A percentile compares a stretch with the other conserved stretches of the same genome.
These are phyloP conservation scores for Chaetomiaceae sp. DNA, from an alignment of 2,329 filamentous ascomycete species.

Conservation along the genomic window DNA sequence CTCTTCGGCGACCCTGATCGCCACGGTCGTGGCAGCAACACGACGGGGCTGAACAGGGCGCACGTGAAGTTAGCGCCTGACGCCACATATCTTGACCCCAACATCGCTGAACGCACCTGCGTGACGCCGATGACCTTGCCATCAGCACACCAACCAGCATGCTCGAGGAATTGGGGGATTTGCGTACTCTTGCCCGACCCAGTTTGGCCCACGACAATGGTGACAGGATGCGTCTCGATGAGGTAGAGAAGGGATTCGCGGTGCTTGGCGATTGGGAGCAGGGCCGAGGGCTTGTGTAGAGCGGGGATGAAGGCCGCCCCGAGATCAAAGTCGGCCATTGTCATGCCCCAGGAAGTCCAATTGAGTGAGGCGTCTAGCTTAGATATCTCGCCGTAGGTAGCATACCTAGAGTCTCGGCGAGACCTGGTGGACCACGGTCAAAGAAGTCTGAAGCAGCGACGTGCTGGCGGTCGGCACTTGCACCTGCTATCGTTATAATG, in stretches of 20 bases:
- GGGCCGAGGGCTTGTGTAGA: constrained; percentile 74
- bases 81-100: not conserved
- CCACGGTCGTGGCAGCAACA: constrained; percentile 86
- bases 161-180: constrained; percentile 83
- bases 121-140: constrained; percentile 83
- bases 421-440: too few relatives aligned
- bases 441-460: too few relatives aligned
- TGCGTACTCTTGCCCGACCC: constrained; percentile 96
- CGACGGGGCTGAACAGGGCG: constrained; percentile 60
- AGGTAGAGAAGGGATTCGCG: constrained; percentile 75
- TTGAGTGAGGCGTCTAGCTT: too few relatives aligned
- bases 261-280: constrained; percentile 84
- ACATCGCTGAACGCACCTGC: constrained; percentile 55
- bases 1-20: constrained; percentile 83
- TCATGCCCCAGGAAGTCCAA: not conserved
- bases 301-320: constrained; percentile 64
- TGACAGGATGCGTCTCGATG: constrained; percentile 76
- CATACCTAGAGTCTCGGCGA: too few relatives aligned
- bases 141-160: constrained; percentile 80
- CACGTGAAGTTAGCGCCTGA: not conserved
- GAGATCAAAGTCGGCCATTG: constrained; percentile 53
- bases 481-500: too few relatives aligned
- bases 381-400: too few relatives aligned
- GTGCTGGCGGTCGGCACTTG: too few relatives aligned
- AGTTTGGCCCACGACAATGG: constrained; percentile 87